Evolutionary conservation across 2,329 filamentous ascomycete genomes (phyloP).

Genomic region (Cercospora sesami): DNA sequence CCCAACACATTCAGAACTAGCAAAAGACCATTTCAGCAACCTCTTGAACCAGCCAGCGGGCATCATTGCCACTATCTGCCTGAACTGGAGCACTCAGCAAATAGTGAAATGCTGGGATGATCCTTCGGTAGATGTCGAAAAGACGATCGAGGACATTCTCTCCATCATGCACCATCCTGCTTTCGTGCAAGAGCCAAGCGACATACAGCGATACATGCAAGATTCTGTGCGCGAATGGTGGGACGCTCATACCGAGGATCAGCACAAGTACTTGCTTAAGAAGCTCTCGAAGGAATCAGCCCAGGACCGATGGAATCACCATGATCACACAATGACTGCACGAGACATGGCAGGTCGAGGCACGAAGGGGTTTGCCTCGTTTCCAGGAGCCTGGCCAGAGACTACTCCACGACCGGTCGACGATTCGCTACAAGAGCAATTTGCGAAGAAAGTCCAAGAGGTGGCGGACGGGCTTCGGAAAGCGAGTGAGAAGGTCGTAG

Average conservation of each 20-base stretch:
- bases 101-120: conserved; percentile 7
- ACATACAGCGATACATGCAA: conserved; percentile 2
- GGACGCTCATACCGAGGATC: neutral
- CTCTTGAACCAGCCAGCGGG: conserved; percentile 83
- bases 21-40: conserved; percentile 85
- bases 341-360: conserved; percentile 2
- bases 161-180: neutral
- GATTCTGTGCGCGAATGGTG: neutral
- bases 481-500: neutral
- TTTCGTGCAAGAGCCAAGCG: neutral
- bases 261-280: neutral
- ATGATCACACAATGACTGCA: conserved; percentile 5
- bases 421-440: neutral
- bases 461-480: neutral
- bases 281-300: conserved; percentile 1
- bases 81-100: neutral
- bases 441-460: neutral
- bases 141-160: neutral
- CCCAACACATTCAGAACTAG: conserved; percentile 78
- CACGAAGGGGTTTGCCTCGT: neutral
- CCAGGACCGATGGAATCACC: neutral
- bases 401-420: neutral
- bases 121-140: neutral
- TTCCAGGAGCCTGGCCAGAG: neutral
- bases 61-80: neutral